A percentile compares a stretch with the other conserved stretches of the same genome.
These are phyloP conservation scores for Leccinum subatratum DNA, from an alignment of 1,284 basidiomycete genomes.

Conservation along the genomic window DNA sequence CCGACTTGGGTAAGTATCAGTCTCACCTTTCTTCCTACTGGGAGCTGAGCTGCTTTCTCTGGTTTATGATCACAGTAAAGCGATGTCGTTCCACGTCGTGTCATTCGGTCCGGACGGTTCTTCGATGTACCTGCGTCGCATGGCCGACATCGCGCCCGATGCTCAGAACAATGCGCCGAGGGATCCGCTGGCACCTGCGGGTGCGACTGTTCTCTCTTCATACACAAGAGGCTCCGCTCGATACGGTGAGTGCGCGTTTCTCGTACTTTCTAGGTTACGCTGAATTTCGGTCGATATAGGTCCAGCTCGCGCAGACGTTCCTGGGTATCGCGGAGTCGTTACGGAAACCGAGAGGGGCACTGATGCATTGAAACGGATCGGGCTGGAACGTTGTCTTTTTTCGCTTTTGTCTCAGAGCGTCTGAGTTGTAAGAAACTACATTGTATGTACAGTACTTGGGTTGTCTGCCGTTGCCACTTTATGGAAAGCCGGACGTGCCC, in stretches of 20 bases:
- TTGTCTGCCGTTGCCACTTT: too few relatives aligned
- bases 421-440: not conserved
- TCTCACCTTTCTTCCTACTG: rapidly evolving
- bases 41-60: constrained; percentile 4
- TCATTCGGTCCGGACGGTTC: constrained; percentile 45
- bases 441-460: too few relatives aligned
- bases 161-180: constrained; percentile 45
- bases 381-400: not conserved
- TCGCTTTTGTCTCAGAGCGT: not conserved
- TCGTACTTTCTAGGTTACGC: not conserved
- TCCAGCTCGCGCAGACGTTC: constrained; percentile 57
- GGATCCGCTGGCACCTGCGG: constrained; percentile 39
- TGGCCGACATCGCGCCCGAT: constrained; percentile 51
- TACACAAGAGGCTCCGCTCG: constrained; percentile 51
- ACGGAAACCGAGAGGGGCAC: constrained; percentile 49
- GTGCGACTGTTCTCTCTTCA: constrained; percentile 42
- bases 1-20: constrained; percentile 41
- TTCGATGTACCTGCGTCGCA: constrained; percentile 40
- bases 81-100: constrained; percentile 57
- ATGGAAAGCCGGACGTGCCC: too few relatives aligned
- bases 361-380: constrained; percentile 33
- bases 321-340: constrained; percentile 58
- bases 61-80: constrained; percentile 37
- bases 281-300: constrained; percentile 29
- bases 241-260: constrained; percentile 41